Base-by-base conservation (phyloP, 2,329 filamentous ascomycete genomes). In the Fusarium sublunatum region DNA sequence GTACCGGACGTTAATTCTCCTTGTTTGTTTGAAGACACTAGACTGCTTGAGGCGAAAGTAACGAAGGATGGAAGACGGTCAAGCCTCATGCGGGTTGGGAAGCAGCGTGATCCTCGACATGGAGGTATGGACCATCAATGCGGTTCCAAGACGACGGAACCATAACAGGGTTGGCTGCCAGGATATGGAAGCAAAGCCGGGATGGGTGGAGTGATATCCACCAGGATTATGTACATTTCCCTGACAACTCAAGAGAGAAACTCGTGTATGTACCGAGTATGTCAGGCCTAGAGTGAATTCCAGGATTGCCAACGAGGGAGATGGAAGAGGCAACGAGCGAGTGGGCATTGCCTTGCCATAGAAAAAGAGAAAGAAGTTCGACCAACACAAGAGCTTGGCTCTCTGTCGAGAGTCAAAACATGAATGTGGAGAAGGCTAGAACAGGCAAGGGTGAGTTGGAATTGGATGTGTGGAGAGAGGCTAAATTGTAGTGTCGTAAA, bases 1-100 rank as follows among this genome's bases (percentile, higher is more conserved):
- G 19, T 43, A 25, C 24, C 36, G 42, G 44, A 34, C 19, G 42
- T 45, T 57, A 64, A 64, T 40, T 57, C 38, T 60, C 40, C 49
- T 57, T 45, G 56, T 48, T 60, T 66, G 58, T 60, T 61, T 64
- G 53, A 65, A 53, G 60, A 39, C 64, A 70, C 69, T 73, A 72
- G 58, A 39, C 70, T 72, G 50, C 49, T 72, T 71, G 64, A 53
- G 70, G 70, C 40, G 67, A 72, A 72, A 71, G 69, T 72, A 70
- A 72, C 70, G 70, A 72, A 67, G 46, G 50, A 56, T 58, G 55
- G 58, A 50, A 58, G 65, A 65, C 40, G 50, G 59, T 55, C 60
- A 61, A 64, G 60, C 50, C 58, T 53, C 41, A 69, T 61, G 61
- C 47, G 38, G 60, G 61, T 53, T 58, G 52, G 52, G 40, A 67